phyloP scores from a whole-genome alignment of 257 asterid species.

The Salvia rosmarinus region DNA sequence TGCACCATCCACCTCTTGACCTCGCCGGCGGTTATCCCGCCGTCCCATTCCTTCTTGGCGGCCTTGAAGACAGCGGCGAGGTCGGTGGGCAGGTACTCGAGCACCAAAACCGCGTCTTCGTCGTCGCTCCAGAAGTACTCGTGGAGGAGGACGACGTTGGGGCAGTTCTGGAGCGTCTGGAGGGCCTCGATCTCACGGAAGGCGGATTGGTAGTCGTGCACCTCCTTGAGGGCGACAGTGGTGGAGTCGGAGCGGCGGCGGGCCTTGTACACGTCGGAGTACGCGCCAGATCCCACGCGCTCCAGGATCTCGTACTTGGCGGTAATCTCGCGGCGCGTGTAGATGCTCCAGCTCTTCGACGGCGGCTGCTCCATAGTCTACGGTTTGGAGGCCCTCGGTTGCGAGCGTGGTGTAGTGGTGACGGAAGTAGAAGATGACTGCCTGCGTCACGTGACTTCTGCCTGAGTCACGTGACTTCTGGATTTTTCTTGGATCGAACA shows the following conservation, averaged over 20 bases:
- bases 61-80: conserved; percentile 64
- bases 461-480: conserved; percentile 3
- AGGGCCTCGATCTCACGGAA: conserved; percentile 86
- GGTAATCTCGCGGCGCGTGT: conserved; percentile 80
- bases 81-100: conserved; percentile 83
- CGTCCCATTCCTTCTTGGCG: conserved; percentile 65
- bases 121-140: conserved; percentile 94
- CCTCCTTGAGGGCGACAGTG: conserved; percentile 81
- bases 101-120: conserved; percentile 88
- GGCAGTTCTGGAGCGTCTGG: conserved; percentile 65
- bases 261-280: conserved; percentile 94
- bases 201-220: conserved; percentile 90
- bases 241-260: conserved; percentile 73
- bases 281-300: conserved; percentile 92
- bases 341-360: conserved; percentile 98
- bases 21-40: conserved; percentile 68
- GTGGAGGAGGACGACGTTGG: conserved; percentile 66
- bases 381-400: background rate
- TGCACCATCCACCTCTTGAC: conserved; percentile 86
- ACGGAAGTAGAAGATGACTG: background rate
- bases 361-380: conserved; percentile 39
- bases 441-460: conserved; percentile 17
- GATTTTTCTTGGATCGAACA: no score
- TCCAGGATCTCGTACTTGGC: conserved; percentile 68
- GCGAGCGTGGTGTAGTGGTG: conserved; percentile 23